These are phyloP conservation scores for Ilex aquifolium DNA, from an alignment of 257 asterid species.

Conservation along the genomic window DNA sequence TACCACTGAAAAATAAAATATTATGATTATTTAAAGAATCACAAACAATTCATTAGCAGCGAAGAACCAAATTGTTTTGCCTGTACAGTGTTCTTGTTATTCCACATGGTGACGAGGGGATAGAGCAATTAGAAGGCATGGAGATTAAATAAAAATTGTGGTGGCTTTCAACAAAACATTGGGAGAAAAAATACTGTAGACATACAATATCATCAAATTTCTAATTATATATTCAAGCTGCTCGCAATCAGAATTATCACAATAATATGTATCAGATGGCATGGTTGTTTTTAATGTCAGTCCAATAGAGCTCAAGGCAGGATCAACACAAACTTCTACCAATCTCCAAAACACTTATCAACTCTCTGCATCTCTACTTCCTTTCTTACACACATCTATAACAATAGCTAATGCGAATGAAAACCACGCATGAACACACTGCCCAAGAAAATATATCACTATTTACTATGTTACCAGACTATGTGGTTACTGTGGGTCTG, in stretches of 20 bases:
- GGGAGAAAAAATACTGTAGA: no score
- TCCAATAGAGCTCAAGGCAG: conserved; percentile 26
- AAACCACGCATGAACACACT: conserved; percentile 38
- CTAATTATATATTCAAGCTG: no score
- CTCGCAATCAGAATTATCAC: background rate
- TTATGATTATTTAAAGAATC: no score
- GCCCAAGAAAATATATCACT: conserved; percentile 26
- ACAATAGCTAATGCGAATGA: conserved; percentile 21
- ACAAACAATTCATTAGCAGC: no score
- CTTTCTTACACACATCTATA: conserved; percentile 40
- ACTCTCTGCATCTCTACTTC: conserved; percentile 23
- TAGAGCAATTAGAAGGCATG: no score
- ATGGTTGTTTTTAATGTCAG: conserved; percentile 30
- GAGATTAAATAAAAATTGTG: no score
- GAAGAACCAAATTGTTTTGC: no score
- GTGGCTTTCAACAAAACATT: no score
- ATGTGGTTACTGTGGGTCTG: conserved; percentile 42
- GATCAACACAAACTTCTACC: conserved; percentile 27
- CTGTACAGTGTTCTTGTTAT: no score
- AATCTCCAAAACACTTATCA: conserved; percentile 34
- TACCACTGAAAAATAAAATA: no score
- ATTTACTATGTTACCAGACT: conserved; percentile 37
- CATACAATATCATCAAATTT: no score
- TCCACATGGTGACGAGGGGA: no score
- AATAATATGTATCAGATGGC: conserved; percentile 31